Base-by-base conservation (phyloP, 2,329 filamentous ascomycete species). In the Cladosporium oxysporum region DNA sequence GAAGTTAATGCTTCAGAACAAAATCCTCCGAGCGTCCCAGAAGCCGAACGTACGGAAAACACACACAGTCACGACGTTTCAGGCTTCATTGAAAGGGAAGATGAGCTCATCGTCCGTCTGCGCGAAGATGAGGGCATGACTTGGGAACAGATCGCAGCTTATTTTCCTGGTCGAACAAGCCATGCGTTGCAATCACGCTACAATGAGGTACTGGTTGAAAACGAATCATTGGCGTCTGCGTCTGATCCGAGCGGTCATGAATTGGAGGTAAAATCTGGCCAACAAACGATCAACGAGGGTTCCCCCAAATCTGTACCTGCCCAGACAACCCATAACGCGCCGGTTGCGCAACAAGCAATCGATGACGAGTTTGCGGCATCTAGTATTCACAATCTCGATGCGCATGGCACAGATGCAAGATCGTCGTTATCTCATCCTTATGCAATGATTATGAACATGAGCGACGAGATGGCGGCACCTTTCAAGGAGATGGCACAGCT, bases 81-180 rank as follows among this genome's bases (percentile, higher is more conserved):
- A 28, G 31, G n/a, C 23, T 58, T 37, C 55, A 58, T 33, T 6
- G 33, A 33, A 11, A 41, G 69, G 31, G 72, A 75, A 61, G 69
- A 75, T 28, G 57, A 68, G 10, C 66, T 76, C 5, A 68, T 81
- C 5, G 74, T 80, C 16, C 77, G 77, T 23, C 52, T 81, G 12
- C 79, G 77, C 50, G 78, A 79, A 49, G 75, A 77, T 0, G 75
- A 78, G 58, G 71, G 69, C n/a, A 49, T 63, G 59, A 35, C 35
- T 14, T 66, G 49, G 49, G 65, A 44, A 29, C 41, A 60, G 50
- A 66, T 66, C 23, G 37, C 65, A 11, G 33, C n/a, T 5, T 50
- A 63, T 44, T 37, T 66, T n/a, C 58, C 65, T 23, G 65, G 41
- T 55, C 52, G 52, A 14, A 55, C 52, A 21, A 33, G 52, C 28